Evolutionary conservation across 768 basidiomycete genomes (phyloP).

Genomic region (Tylopilus vinaceipallidus): DNA sequence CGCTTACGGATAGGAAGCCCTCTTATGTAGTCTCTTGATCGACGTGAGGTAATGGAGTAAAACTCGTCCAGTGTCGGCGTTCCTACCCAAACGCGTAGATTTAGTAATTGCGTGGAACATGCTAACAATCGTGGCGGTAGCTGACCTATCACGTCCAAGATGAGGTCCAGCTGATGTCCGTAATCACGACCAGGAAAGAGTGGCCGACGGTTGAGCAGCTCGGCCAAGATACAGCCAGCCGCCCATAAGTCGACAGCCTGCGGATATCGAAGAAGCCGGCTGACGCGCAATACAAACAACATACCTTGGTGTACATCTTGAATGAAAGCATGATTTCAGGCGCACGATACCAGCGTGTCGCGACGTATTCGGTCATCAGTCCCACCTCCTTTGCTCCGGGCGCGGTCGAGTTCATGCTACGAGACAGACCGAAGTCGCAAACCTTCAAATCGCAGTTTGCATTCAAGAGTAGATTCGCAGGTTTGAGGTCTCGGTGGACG

Average conservation of each 20-base stretch:
- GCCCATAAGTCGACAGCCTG: slow-evolving; percentile 76
- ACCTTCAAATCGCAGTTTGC: slow-evolving; percentile 89
- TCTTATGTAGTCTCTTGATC: slow-evolving; percentile 86
- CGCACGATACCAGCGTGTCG: slow-evolving; percentile 90
- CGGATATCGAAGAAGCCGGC: slow-evolving; percentile 3
- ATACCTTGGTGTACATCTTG: slow-evolving; percentile 80
- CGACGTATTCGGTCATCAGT: slow-evolving; percentile 82
- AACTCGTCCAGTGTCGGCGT: slow-evolving; percentile 90
- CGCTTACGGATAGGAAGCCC: slow-evolving; percentile 81
- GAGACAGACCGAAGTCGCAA: slow-evolving; percentile 84
- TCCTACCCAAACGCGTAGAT: slow-evolving; percentile 36
- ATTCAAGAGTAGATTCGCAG: slow-evolving; percentile 85
- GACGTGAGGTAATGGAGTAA: slow-evolving; percentile 81
- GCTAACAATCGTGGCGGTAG: neutral
- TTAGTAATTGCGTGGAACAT: slow-evolving; percentile 23
- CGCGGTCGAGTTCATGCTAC: slow-evolving; percentile 55
- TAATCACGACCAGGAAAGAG: slow-evolving; percentile 88
- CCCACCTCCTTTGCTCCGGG: slow-evolving; percentile 60
- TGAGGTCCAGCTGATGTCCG: slow-evolving; percentile 84
- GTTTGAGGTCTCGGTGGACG: slow-evolving; percentile 76
- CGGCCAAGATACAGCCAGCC: slow-evolving; percentile 74
- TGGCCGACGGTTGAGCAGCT: slow-evolving; percentile 77
- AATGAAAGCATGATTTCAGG: slow-evolving; percentile 95
- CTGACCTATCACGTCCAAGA: slow-evolving; percentile 80
- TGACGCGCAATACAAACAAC: slow-evolving; percentile 5